These are phyloP conservation scores for Septoria linicola DNA, from an alignment of 2,329 filamentous ascomycete genomes.

Conservation along the genomic window DNA sequence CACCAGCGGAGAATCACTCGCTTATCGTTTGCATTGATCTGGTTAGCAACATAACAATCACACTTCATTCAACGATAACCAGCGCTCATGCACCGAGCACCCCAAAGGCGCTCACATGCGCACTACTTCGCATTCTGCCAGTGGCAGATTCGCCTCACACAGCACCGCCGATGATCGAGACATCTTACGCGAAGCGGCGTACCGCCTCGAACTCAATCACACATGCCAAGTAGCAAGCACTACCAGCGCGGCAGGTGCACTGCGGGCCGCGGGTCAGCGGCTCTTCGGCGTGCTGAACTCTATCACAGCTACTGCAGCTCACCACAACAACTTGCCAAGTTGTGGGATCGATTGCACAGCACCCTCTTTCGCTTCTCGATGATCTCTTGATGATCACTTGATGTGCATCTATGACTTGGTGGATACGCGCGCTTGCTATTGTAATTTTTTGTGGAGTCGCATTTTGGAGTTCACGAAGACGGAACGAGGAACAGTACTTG, in stretches of 20 bases:
- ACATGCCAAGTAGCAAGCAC: background rate
- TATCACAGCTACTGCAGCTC: background rate
- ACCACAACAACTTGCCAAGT: background rate
- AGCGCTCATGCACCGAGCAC: no score
- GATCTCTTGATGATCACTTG: no score
- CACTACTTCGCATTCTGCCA: background rate
- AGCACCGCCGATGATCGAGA: background rate
- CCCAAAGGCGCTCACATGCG: background rate
- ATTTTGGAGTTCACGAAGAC: background rate
- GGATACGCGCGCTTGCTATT: no score
- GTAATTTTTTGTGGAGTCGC: no score
- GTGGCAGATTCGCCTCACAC: background rate
- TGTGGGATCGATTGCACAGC: no score
- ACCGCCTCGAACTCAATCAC: background rate
- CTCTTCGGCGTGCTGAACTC: background rate
- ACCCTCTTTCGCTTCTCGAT: no score
- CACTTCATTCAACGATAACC: no score
- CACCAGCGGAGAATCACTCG: background rate
- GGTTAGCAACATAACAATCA: no score
- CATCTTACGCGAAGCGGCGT: background rate
- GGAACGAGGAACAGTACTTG: background rate
- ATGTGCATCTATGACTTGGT: no score
- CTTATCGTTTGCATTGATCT: no score
- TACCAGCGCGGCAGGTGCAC: background rate
- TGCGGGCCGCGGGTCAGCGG: constrained; percentile 1